Evolutionary conservation across 2,329 filamentous ascomycete species (phyloP).

Genomic region (Colletotrichum nymphaeae): DNA sequence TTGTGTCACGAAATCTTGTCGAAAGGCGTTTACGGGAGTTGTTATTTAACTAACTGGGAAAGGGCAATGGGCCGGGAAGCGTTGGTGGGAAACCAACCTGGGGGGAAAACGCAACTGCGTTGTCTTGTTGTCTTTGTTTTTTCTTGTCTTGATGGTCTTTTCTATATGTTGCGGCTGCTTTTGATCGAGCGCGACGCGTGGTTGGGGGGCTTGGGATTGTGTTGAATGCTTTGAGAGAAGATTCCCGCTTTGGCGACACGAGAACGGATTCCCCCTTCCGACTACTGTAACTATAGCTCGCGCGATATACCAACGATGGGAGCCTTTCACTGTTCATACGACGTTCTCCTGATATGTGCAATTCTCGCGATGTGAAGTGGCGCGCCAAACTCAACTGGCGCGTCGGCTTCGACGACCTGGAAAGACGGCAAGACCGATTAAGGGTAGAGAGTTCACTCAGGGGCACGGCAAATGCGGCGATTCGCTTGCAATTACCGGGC

Average conservation of each 20-base stretch:
- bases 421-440: not conserved
- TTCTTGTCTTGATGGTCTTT: not conserved
- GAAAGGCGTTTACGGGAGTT: conserved; percentile 34
- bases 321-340: conserved; percentile 27
- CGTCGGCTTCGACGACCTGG: not conserved
- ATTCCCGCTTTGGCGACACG: not conserved
- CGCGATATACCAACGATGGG: conserved; percentile 34
- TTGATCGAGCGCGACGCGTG: not conserved
- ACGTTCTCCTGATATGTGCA: too few relatives aligned
- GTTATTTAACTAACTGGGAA: conserved; percentile 25
- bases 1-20: conserved; percentile 33
- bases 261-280: not conserved
- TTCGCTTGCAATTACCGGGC: not conserved
- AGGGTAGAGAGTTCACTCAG: not conserved
- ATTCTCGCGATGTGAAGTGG: not conserved
- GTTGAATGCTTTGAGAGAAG: not conserved
- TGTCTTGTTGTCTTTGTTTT: conserved; percentile 12
- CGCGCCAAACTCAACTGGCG: not conserved
- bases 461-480: not conserved
- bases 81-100: conserved; percentile 26
- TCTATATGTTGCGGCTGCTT: not conserved
- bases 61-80: conserved; percentile 20
- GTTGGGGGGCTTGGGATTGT: not conserved
- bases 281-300: conserved; percentile 34
- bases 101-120: conserved; percentile 27